A percentile compares a stretch with the other conserved stretches of the same genome.
Conservation (phyloP, 106 monocot species). For the Dendrobium chrysotoxum region DNA sequence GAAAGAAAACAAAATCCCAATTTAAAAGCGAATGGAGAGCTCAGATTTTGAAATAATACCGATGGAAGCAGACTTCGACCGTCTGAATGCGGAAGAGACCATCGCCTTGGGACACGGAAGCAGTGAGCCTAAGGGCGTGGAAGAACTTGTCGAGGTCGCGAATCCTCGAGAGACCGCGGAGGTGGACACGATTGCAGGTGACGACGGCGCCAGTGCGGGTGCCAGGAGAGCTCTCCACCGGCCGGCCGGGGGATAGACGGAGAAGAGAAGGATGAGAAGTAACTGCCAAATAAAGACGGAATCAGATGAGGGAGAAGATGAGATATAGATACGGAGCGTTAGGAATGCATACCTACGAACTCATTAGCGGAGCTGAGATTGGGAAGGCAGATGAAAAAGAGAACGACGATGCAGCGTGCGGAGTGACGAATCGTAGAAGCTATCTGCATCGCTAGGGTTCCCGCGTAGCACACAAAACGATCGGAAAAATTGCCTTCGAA, state of each 20-base stretch:
- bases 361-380: not conserved
- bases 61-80: slow-evolving; percentile 77
- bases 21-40: not conserved
- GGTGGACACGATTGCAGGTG: slow-evolving; percentile 45
- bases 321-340: not conserved
- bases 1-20: not conserved
- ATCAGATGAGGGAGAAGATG: not conserved
- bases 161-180: slow-evolving; percentile 54
- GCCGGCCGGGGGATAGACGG: slow-evolving; percentile 32
- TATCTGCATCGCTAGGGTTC: not conserved
- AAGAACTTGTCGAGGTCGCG: slow-evolving; percentile 42
- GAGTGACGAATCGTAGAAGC: not conserved
- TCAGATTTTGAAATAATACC: slow-evolving; percentile 43
- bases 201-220: slow-evolving; percentile 36
- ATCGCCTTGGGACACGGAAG: slow-evolving; percentile 29
- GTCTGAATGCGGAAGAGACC: slow-evolving; percentile 36
- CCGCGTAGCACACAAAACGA: too few relatives aligned
- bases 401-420: not conserved
- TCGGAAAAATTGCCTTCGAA: too few relatives aligned
- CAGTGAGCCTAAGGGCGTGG: slow-evolving; percentile 49
- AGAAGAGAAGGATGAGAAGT: slow-evolving; percentile 35
- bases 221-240: slow-evolving; percentile 46
- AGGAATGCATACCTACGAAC: not conserved
- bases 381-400: not conserved
- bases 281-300: not conserved